A percentile compares a stretch with the other conserved stretches of the same genome.
These are phyloP conservation scores for Solanum rostratum DNA, from an alignment of 257 asterid species.

Conservation along the genomic window DNA sequence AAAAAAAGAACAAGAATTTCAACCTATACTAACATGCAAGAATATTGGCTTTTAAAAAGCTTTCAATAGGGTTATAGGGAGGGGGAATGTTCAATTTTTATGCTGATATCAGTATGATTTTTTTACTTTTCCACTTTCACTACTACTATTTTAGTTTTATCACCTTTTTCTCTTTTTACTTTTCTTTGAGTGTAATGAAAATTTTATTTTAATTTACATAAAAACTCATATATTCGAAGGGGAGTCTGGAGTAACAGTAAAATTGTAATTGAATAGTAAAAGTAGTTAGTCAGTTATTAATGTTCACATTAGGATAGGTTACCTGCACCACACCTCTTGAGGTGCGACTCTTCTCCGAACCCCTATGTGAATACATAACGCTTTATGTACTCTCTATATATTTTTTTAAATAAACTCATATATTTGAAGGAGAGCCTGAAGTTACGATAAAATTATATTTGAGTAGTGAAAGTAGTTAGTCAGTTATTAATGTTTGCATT, in stretches of 20 bases:
- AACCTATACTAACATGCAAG: not conserved
- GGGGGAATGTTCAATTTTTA: not conserved
- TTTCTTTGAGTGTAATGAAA: not conserved
- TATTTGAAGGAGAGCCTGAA: no score
- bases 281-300: no score
- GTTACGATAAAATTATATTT: not conserved
- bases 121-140: not conserved
- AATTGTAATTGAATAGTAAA: no score
- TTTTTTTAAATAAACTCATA: no score
- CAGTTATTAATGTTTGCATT: not conserved
- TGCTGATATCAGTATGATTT: not conserved
- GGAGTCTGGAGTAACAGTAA: no score
- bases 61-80: not conserved
- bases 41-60: not conserved
- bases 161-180: not conserved
- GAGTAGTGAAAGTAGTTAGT: not conserved
- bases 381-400: no score
- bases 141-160: not conserved
- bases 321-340: no score
- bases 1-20: conserved; percentile 2
- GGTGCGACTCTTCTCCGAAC: no score
- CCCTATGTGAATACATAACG: no score
- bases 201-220: not conserved
- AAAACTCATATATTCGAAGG: not conserved
- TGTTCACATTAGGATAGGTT: no score